Base-by-base conservation (phyloP, 1,284 basidiomycete genomes). In the Ganoderma lucidum region DNA sequence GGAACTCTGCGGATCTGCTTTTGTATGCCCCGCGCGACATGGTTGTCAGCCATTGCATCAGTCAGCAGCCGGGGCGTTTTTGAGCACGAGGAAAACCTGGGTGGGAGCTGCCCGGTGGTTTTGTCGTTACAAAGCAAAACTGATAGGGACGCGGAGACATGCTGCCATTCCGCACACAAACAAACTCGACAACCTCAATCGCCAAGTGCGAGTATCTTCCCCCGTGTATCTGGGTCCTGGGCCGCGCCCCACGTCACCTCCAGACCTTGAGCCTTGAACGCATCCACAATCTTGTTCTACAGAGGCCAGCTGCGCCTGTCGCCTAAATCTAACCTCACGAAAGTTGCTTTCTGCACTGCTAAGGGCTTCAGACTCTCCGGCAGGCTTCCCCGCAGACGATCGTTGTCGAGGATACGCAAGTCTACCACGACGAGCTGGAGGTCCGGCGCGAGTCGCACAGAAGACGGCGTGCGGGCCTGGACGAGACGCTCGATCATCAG, bases 21-120 rank as follows among this genome's bases (percentile, higher is more conserved):
- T 23, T 23, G 23, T 19, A 19, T 28, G 5, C 56, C 55, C 32
- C 3, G 56, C 5, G 32, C 32, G 35, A 19, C 23, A 55, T 55
- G 30, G 32, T 51, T 53, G 51, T 58, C 55, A 58, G 55, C 55
- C 55, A 19, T 37, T 58, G 32, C 28, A 58, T 59, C 56, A 37
- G 56, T 59, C 56, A 59, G 56, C 56, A 39, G 3, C 35, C 37
- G 17, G 56, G 28, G 28, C 19, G 10, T 41, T 12, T 2, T 41
- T 9, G 6, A 41, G 12, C 9, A 41, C 2, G 39, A 3, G 4
- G 53, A 17, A 15, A 32, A 2, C 6, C 17, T 32, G n/a, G 12
- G 53, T 55, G 53, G 51, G 28, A 53, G 28, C 14, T 30, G 28
- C 3, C 28, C 51, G 51, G 30, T 55, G 30, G 15, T 32, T 55